A percentile compares a stretch with the other conserved stretches of the same genome.
These are phyloP conservation scores for Cryptococcus sp. DNA, from an alignment of 1,284 basidiomycete genomes.

Conservation along the genomic window DNA sequence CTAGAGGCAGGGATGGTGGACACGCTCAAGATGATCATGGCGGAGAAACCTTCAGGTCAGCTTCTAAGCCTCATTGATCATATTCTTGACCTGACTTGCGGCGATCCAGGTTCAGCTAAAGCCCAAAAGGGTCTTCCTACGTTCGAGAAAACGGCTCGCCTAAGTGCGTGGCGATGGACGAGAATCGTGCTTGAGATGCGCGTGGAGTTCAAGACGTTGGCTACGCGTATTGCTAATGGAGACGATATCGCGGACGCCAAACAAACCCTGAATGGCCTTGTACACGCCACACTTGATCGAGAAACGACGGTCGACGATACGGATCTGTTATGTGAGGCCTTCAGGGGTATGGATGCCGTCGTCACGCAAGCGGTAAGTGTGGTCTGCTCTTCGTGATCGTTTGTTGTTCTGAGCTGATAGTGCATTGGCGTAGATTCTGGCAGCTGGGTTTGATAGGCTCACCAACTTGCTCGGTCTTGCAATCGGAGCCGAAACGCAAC, in stretches of 20 bases:
- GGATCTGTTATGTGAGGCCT: constrained; percentile 48
- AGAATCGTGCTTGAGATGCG: constrained; percentile 50
- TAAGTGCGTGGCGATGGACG: constrained; percentile 50
- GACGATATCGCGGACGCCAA: constrained; percentile 37
- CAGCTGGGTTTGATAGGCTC: constrained; percentile 43
- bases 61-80: background rate
- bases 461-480: constrained; percentile 35
- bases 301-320: constrained; percentile 45
- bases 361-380: constrained; percentile 40
- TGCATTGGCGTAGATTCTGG: constrained; percentile 28
- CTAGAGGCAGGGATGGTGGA: constrained; percentile 50
- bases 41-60: constrained; percentile 28
- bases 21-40: constrained; percentile 50
- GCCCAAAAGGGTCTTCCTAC: constrained; percentile 17
- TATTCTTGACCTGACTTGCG: background rate
- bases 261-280: constrained; percentile 36
- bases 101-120: constrained; percentile 11
- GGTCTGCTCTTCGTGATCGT: background rate
- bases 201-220: constrained; percentile 49
- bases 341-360: constrained; percentile 44
- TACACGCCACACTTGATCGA: constrained; percentile 38
- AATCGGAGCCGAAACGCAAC: constrained; percentile 39
- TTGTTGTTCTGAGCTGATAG: background rate
- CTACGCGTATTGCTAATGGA: constrained; percentile 38
- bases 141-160: constrained; percentile 32